Base-by-base conservation (phyloP, 208 protist genomes). In the Leishmania gerbilli region DNA sequence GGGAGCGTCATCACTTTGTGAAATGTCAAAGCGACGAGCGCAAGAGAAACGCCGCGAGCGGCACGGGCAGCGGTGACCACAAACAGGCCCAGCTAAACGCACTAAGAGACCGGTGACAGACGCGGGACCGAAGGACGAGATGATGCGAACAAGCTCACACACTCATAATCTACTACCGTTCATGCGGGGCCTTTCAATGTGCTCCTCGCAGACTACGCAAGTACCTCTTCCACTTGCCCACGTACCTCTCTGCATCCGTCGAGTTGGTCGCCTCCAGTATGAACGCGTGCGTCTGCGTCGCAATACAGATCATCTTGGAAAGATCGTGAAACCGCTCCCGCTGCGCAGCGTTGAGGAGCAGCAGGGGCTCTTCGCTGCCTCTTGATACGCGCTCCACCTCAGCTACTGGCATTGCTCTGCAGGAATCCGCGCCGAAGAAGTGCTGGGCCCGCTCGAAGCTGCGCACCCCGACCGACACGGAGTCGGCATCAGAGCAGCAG, bases 201-300 rank as follows among this genome's bases (percentile, higher is more conserved):
- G 72, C 2, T 40, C 17, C 9, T 13, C 53, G 47, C 51, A 34
- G 77, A 27, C 55, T 37, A 37, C 56, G 79, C 58, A 85, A 62
- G 55, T 84, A 84, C 53, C 21, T 78, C 53, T 82, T 86, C 79
- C 79, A 84, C 31, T 58, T 67, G 17, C 72, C 60, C 75, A 88
- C 89, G 74, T 90, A 89, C 42, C 85, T 68, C 45, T 51, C 62
- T 24, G 92, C 90, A 74, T 92, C 85, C 21, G 78, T 79, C 40
- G 79, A 72, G 49, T 79, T 81, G 4, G 55, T 79, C 42, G 82
- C 84, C 72, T 95, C 89, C 42, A 95, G 53, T 19, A 95, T 72
- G 74, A 95, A 91, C 3, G 89, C 88, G 77, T 91, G 90, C 27
- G 85, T 93, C 17, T 42, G 34, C 2, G 88, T 84, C 15, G 91